Conservation (phyloP, 139 green algal species). For the Zygnema cylindricum region DNA sequence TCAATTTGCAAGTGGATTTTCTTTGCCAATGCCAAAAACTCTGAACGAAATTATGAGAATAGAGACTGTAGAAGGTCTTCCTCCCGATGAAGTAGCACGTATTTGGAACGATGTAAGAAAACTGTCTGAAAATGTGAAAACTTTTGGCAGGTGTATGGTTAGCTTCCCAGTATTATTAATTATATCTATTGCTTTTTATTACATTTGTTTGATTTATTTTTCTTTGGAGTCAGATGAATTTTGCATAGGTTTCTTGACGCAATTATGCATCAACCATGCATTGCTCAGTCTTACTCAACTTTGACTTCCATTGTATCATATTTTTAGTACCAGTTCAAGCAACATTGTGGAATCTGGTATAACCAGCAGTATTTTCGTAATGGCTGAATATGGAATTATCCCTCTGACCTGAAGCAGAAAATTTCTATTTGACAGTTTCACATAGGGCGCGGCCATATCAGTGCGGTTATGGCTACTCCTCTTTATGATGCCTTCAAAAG, state of each 20-base stretch:
- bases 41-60: conserved; percentile 48
- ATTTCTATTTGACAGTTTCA: conserved; percentile 20
- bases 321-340: too few relatives aligned
- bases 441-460: conserved; percentile 15
- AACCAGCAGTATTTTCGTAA: too few relatives aligned
- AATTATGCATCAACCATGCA: too few relatives aligned
- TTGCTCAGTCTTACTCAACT: too few relatives aligned
- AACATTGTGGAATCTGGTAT: too few relatives aligned
- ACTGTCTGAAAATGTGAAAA: too few relatives aligned
- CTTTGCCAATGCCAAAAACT: conserved; percentile 36
- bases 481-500: background rate
- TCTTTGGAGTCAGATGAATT: background rate
- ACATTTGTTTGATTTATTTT: background rate
- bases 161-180: background rate
- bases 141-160: too few relatives aligned
- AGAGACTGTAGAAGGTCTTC: conserved; percentile 33
- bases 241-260: background rate
- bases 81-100: conserved; percentile 18
- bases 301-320: too few relatives aligned
- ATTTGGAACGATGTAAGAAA: conserved; percentile 41
- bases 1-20: conserved; percentile 54
- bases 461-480: background rate
- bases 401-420: too few relatives aligned
- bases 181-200: conserved; percentile 10
- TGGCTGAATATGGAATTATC: too few relatives aligned